Evolutionary conservation across 495 filamentous ascomycete species (phyloP).

Genomic region (Neurospora sp.): DNA sequence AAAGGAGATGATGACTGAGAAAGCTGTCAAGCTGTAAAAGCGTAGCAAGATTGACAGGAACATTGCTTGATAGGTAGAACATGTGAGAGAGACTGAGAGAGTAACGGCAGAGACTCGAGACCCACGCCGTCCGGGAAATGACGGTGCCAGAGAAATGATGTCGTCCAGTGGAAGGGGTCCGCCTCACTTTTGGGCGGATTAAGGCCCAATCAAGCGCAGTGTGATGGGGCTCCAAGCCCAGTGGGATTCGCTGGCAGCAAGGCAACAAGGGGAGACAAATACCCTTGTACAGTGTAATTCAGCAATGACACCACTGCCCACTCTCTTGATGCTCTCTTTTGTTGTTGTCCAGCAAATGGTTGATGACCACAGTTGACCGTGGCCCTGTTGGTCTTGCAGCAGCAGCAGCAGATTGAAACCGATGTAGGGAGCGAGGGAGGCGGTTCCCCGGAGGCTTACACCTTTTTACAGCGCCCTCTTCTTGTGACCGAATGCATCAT

Average conservation of each 20-base stretch:
- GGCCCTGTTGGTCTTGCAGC: background rate
- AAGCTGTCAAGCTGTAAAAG: background rate
- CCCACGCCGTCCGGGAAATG: slow-evolving; percentile 5
- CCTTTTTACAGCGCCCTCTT: background rate
- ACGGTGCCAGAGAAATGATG: slow-evolving; percentile 1
- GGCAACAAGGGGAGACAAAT: background rate
- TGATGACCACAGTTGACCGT: background rate
- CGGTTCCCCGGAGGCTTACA: background rate
- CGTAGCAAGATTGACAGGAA: background rate
- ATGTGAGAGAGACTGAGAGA: background rate
- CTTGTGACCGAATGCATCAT: background rate
- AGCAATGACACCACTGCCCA: background rate
- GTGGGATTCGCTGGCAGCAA: slow-evolving; percentile 11
- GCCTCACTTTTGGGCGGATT: slow-evolving; percentile 13
- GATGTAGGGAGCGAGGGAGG: background rate
- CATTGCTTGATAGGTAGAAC: background rate
- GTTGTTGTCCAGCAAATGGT: background rate
- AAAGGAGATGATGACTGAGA: background rate
- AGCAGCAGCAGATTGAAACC: background rate
- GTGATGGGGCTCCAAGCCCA: slow-evolving; percentile 7
- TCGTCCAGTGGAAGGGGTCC: slow-evolving; percentile 10
- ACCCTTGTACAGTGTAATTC: background rate
- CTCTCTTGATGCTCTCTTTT: background rate
- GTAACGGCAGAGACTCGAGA: background rate
- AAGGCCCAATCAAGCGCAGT: slow-evolving; percentile 9